Evolutionary conservation across 129 eudicot genomes (phyloP).

Genomic region (Centaurea solstitialis): DNA sequence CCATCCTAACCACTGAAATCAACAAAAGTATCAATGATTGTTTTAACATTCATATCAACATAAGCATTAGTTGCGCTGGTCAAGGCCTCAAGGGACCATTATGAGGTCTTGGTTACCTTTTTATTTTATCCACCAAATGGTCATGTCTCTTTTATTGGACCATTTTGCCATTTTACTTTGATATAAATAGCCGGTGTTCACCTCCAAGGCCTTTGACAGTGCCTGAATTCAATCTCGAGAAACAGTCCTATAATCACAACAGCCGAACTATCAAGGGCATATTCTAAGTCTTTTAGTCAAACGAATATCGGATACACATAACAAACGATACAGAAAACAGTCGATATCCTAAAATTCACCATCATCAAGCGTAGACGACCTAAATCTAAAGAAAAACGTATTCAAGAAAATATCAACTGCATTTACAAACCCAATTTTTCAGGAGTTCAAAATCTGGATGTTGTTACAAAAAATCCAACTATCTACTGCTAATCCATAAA

Average conservation of each 20-base stretch:
- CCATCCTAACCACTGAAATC: too few relatives aligned
- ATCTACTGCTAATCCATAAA: constrained; percentile 20
- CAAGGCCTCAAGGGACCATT: too few relatives aligned
- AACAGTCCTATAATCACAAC: neutral
- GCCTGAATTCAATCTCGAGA: neutral
- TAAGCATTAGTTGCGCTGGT: too few relatives aligned
- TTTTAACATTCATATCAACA: too few relatives aligned
- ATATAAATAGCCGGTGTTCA: too few relatives aligned
- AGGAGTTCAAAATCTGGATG: constrained; percentile 7
- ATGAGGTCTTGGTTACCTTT: too few relatives aligned
- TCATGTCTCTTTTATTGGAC: too few relatives aligned
- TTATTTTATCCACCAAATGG: too few relatives aligned
- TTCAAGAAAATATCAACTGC: neutral
- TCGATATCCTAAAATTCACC: neutral
- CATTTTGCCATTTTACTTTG: too few relatives aligned
- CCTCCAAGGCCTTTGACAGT: too few relatives aligned
- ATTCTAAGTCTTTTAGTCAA: neutral
- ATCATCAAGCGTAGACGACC: neutral
- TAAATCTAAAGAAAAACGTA: too few relatives aligned
- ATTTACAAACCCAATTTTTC: neutral
- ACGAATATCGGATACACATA: neutral
- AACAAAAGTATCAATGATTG: too few relatives aligned
- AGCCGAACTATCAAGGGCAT: neutral
- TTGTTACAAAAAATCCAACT: constrained; percentile 2
- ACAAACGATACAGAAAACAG: neutral